Percentiles rank a stretch among this genome's conserved stretches.
Evolutionary conservation across 306 rosid species (phyloP).

Genomic region (Aeschynomene evenia): DNA sequence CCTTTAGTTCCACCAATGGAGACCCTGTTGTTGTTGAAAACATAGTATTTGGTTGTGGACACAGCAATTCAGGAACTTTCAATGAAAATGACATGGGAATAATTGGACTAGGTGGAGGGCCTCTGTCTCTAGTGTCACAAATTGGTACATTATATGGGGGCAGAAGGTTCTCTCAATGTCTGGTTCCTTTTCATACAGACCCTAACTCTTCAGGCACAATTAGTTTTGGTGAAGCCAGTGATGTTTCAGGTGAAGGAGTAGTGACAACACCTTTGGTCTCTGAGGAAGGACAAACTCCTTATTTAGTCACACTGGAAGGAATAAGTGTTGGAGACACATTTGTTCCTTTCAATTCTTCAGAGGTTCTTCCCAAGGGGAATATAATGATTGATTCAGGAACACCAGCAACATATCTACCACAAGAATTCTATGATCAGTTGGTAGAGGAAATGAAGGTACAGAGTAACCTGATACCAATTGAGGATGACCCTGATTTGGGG

Average conservation of each 20-base stretch:
- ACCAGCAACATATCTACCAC: constrained; percentile 52
- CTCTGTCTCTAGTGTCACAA: constrained; percentile 58
- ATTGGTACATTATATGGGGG: constrained; percentile 40
- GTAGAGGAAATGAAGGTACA: constrained; percentile 44
- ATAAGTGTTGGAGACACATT: constrained; percentile 51
- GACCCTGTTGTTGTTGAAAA: constrained; percentile 18
- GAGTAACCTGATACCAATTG: constrained; percentile 35
- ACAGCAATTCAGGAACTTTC: constrained; percentile 47
- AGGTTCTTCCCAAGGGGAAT: constrained; percentile 36
- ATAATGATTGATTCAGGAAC: constrained; percentile 63
- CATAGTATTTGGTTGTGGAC: constrained; percentile 58
- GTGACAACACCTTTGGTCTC: constrained; percentile 49
- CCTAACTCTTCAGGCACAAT: constrained; percentile 42
- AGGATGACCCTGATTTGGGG: constrained; percentile 48
- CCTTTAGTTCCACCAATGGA: constrained; percentile 28
- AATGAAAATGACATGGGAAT: constrained; percentile 65
- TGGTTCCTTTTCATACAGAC: constrained; percentile 55
- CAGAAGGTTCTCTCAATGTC: constrained; percentile 53
- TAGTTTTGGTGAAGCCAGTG: constrained; percentile 54
- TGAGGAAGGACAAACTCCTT: constrained; percentile 42
- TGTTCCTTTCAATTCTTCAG: constrained; percentile 40
- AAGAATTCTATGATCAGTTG: constrained; percentile 44
- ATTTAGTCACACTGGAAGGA: constrained; percentile 55
- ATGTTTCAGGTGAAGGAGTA: constrained; percentile 53
- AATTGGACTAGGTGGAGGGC: constrained; percentile 56